A percentile compares a stretch with the other conserved stretches of the same genome.
phyloP scores from a whole-genome alignment of 225 moss, liverwort and hornwort genomes.

The Pleurozium schreberi region DNA sequence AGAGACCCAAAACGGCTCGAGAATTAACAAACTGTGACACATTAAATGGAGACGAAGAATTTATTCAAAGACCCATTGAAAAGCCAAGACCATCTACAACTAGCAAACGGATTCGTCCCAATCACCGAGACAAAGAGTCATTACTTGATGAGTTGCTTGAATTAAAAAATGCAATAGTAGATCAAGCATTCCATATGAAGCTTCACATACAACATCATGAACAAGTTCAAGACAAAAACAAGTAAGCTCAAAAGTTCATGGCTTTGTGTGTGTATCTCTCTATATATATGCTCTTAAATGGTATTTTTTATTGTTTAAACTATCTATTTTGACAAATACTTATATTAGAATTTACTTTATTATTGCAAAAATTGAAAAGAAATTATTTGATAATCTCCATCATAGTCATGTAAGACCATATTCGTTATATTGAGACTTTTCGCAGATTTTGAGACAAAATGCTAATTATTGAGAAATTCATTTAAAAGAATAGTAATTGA shows the following conservation, averaged over 20 bases:
- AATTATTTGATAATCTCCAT: not conserved
- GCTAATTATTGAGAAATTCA: too few relatives aligned
- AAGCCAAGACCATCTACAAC: constrained; percentile 5
- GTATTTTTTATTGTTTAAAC: not conserved
- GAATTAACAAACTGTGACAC: not conserved
- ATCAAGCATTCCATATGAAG: constrained; percentile 32
- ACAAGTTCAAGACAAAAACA: constrained; percentile 21
- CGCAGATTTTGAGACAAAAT: too few relatives aligned
- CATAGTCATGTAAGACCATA: too few relatives aligned
- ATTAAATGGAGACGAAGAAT: not conserved
- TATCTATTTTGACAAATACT: not conserved
- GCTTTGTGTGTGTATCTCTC: too few relatives aligned
- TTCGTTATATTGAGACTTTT: too few relatives aligned
- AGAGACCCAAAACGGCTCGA: not conserved
- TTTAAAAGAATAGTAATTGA: too few relatives aligned
- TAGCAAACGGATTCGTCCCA: not conserved
- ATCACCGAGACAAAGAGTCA: constrained; percentile 28
- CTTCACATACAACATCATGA: constrained; percentile 25
- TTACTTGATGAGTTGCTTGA: constrained; percentile 34
- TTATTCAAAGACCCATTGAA: not conserved
- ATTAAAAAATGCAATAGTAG: constrained; percentile 17
- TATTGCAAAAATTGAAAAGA: fast-evolving
- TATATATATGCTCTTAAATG: not conserved
- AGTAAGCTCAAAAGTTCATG: not conserved
- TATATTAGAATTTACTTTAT: not conserved